phyloP scores from a whole-genome alignment of 352 stramenopile genomes.

The Phytophthora lateralis region DNA sequence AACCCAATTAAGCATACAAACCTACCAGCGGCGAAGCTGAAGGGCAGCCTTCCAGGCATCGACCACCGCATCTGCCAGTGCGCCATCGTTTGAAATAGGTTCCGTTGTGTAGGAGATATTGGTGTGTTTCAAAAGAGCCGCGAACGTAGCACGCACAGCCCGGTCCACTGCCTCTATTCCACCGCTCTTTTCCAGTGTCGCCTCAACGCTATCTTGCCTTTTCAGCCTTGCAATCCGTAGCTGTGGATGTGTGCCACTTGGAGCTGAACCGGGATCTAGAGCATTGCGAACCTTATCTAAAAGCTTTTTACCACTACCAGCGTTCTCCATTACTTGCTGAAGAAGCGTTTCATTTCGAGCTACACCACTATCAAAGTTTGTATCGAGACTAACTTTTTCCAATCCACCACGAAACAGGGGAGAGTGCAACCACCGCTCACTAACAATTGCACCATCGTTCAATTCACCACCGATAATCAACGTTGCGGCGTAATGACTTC shows the following conservation, averaged over 20 bases:
- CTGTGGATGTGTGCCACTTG: constrained; percentile 58
- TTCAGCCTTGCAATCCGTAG: constrained; percentile 69
- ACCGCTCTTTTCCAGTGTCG: constrained; percentile 83
- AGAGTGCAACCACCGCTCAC: constrained; percentile 55
- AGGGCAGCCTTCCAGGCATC: constrained; percentile 79
- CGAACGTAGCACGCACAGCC: constrained; percentile 81
- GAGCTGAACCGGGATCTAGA: constrained; percentile 53
- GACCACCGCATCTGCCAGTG: constrained; percentile 67
- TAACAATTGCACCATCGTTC: constrained; percentile 19
- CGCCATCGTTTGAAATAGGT: constrained; percentile 61
- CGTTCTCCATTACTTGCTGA: constrained; percentile 76
- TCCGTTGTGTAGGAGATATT: constrained; percentile 76
- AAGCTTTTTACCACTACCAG: constrained; percentile 76
- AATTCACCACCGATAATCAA: constrained; percentile 52
- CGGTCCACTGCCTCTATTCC: constrained; percentile 82
- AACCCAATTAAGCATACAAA: neutral
- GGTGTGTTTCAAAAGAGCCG: constrained; percentile 81
- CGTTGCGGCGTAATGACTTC: constrained; percentile 67
- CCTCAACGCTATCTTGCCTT: constrained; percentile 85
- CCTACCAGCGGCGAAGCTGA: constrained; percentile 82
- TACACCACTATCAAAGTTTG: constrained; percentile 7
- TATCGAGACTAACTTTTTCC: constrained; percentile 27
- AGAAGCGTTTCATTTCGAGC: constrained; percentile 63
- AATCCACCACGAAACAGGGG: constrained; percentile 64
- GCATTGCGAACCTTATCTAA: constrained; percentile 81